Percentiles rank a stretch among this genome's conserved stretches.
Conservation (phyloP, 2,329 filamentous ascomycete species). For the Diaporthe aspalathi region DNA sequence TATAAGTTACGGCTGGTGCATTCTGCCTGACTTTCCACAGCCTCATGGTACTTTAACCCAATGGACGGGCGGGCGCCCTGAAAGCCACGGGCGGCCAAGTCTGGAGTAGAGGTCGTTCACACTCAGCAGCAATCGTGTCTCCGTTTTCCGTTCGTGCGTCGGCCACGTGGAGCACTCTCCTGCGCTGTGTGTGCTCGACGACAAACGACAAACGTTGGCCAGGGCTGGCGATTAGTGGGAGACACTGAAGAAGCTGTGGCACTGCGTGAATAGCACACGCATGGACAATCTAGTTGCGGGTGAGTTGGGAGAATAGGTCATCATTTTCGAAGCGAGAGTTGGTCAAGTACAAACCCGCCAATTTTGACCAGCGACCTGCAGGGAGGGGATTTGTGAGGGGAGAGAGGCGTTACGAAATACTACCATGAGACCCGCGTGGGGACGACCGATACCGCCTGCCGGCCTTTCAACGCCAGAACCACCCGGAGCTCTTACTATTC, state of each 20-base stretch:
- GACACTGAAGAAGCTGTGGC: neutral
- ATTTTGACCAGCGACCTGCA: neutral
- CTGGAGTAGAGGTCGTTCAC: neutral
- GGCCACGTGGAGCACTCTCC: neutral
- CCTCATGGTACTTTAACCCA: neutral
- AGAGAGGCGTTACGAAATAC: neutral
- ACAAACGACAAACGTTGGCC: neutral
- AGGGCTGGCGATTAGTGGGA: neutral
- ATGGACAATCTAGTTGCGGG: neutral
- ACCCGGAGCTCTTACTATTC: neutral
- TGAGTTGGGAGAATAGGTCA: neutral
- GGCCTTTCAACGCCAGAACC: slow-evolving; percentile 20
- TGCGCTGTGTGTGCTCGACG: neutral
- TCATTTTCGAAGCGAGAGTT: neutral
- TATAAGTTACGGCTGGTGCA: neutral
- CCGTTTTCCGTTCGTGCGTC: neutral
- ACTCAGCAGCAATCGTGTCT: neutral
- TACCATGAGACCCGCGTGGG: neutral
- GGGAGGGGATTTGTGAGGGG: slow-evolving; percentile 8
- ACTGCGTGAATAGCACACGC: neutral
- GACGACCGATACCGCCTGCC: neutral
- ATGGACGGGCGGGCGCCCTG: neutral
- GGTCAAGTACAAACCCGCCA: neutral
- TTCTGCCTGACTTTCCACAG: neutral
- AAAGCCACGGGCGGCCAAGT: no score